phyloP scores from a whole-genome alignment of 257 asterid genomes.

The Nicotiana obtusifolia region DNA sequence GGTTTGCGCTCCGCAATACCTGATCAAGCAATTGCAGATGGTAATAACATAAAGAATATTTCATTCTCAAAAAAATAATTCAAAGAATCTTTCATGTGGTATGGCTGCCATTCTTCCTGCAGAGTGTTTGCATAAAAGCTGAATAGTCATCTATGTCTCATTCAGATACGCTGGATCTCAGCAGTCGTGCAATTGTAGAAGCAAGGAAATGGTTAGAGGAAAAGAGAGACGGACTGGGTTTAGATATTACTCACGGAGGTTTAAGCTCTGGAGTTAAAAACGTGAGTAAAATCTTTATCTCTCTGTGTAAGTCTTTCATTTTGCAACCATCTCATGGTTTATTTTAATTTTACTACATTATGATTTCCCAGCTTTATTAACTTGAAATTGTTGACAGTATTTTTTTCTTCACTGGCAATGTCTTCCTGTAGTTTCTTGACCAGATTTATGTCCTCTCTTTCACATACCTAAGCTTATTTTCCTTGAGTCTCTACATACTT shows the following conservation, averaged over 20 bases:
- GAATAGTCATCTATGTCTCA: conserved; percentile 5
- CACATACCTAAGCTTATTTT: neutral
- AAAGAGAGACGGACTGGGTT: conserved; percentile 49
- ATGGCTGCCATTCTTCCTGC: neutral
- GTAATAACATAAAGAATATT: conserved; percentile 21
- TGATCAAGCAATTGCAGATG: conserved; percentile 28
- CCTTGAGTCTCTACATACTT: too few relatives aligned
- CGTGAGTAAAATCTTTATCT: conserved; percentile 25
- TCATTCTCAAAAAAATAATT: neutral
- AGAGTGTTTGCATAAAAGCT: conserved; percentile 11
- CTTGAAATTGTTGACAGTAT: neutral
- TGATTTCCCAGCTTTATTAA: neutral
- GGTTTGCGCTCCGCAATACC: conserved; percentile 22
- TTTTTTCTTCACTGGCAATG: neutral
- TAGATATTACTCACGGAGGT: conserved; percentile 14
- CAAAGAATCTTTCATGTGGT: neutral
- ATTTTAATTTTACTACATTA: neutral
- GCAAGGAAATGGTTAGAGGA: conserved; percentile 74
- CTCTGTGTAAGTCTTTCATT: neutral
- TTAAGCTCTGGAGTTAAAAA: conserved; percentile 28
- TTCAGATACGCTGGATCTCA: conserved; percentile 42
- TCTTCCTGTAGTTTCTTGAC: neutral
- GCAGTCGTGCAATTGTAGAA: conserved; percentile 51
- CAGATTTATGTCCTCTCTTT: neutral
- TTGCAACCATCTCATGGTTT: neutral